phyloP scores from a whole-genome alignment of 768 basidiomycete species.

The Leccinum pellstonianum region DNA sequence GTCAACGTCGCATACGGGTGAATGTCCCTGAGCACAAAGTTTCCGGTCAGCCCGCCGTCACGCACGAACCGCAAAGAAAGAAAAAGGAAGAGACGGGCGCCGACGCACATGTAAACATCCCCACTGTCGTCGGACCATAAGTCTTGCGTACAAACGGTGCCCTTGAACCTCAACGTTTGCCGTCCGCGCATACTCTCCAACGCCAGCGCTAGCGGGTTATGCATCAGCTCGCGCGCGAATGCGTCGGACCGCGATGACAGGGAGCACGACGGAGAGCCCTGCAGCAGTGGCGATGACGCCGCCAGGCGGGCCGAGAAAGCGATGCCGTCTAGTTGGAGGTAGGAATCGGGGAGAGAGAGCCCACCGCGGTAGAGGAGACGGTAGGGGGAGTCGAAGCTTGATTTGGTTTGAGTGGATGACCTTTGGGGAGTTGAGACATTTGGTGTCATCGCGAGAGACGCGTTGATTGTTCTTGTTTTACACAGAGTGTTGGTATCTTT shows the following conservation, averaged over 20 bases:
- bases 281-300: constrained; percentile 29
- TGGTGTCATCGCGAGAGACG: neutral
- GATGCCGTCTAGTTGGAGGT: constrained; percentile 69
- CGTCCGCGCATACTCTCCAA: constrained; percentile 81
- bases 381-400: constrained; percentile 12
- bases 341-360: constrained; percentile 70
- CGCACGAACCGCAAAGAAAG: neutral
- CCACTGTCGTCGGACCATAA: constrained; percentile 61
- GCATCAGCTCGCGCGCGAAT: constrained; percentile 42
- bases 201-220: constrained; percentile 69
- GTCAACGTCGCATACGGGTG: constrained; percentile 64
- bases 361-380: constrained; percentile 77
- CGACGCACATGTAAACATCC: constrained; percentile 47
- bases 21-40: constrained; percentile 50
- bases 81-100: neutral
- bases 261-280: constrained; percentile 25
- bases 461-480: neutral
- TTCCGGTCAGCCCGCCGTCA: neutral
- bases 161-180: constrained; percentile 59
- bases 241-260: constrained; percentile 26
- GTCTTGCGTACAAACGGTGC: constrained; percentile 49
- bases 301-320: constrained; percentile 60
- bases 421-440: constrained; percentile 21
- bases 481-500: no score
- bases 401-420: neutral